A percentile compares a stretch with the other conserved stretches of the same genome.
phyloP scores from a whole-genome alignment of 148 eudicot species.

The Rheum nobile region DNA sequence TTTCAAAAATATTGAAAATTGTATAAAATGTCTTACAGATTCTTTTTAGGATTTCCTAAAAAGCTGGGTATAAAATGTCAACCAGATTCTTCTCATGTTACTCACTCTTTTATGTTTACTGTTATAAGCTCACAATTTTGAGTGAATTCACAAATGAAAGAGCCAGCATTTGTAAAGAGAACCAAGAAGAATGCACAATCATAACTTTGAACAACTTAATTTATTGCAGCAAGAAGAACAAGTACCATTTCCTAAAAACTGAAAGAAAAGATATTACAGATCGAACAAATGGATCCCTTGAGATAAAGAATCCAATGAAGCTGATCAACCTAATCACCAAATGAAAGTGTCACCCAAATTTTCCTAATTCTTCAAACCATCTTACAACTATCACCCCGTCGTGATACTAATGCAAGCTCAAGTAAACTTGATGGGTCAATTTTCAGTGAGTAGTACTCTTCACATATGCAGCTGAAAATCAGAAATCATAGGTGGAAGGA shows the following conservation, averaged over 20 bases:
- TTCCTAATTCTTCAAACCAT: background rate
- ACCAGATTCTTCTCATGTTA: too few species aligned
- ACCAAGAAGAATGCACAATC: background rate
- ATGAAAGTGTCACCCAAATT: background rate
- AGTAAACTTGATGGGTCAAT: background rate
- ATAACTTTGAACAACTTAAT: background rate
- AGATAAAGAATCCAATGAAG: background rate
- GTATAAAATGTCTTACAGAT: background rate
- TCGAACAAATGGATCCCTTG: background rate
- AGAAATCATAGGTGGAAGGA: background rate
- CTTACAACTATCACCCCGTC: conserved; percentile 6
- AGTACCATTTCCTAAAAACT: conserved; percentile 1
- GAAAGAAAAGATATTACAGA: conserved; percentile 3
- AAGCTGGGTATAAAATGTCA: too few species aligned
- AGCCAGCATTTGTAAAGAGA: background rate
- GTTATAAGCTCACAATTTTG: background rate
- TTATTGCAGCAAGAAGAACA: background rate
- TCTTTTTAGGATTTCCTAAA: background rate
- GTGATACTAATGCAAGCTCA: conserved; percentile 7
- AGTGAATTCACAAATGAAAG: background rate
- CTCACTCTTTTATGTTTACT: background rate
- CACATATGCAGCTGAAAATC: background rate
- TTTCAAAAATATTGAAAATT: too few species aligned
- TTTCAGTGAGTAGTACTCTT: background rate
- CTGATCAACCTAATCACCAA: conserved; percentile 7